These are phyloP conservation scores for Kwoniella heveanensis DNA, from an alignment of 768 basidiomycete genomes.

Conservation along the genomic window DNA sequence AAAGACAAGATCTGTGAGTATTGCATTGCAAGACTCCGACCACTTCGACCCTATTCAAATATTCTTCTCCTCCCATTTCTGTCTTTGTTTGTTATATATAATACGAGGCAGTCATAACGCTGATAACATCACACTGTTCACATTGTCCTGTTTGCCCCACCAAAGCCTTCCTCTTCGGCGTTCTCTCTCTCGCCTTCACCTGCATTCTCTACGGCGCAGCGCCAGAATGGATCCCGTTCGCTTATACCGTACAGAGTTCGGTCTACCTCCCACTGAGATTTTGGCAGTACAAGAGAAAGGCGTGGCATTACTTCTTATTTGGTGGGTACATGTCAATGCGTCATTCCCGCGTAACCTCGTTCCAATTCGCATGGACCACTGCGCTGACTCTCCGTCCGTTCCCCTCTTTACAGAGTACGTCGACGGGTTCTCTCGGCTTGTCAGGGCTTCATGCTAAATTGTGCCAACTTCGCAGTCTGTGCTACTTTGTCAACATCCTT, in stretches of 20 bases:
- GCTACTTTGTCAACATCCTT: constrained; percentile 90
- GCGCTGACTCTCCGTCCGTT: too few relatives aligned
- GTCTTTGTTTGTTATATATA: too few relatives aligned
- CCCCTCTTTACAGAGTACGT: constrained; percentile 16
- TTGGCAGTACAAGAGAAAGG: constrained; percentile 86
- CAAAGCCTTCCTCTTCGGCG: constrained; percentile 84
- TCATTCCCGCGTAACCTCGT: too few relatives aligned
- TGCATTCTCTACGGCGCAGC: constrained; percentile 84
- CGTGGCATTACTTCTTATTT: constrained; percentile 93
- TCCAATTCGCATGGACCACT: too few relatives aligned
- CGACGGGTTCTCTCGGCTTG: too few relatives aligned
- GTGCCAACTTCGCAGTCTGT: constrained; percentile 58
- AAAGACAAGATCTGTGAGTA: constrained; percentile 60
- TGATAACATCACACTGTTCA: not conserved
- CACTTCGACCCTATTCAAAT: too few relatives aligned
- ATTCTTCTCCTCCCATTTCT: too few relatives aligned
- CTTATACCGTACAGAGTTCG: constrained; percentile 75
- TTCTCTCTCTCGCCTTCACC: constrained; percentile 82
- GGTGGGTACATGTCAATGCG: too few relatives aligned
- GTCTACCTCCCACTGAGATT: constrained; percentile 80
- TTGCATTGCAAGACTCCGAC: too few relatives aligned
- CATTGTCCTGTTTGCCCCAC: not conserved
- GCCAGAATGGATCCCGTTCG: constrained; percentile 86
- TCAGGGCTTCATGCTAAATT: not conserved
- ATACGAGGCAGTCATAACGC: too few relatives aligned